These are phyloP conservation scores for Auricularia auricula-judae DNA, from an alignment of 768 basidiomycete species.

Conservation along the genomic window DNA sequence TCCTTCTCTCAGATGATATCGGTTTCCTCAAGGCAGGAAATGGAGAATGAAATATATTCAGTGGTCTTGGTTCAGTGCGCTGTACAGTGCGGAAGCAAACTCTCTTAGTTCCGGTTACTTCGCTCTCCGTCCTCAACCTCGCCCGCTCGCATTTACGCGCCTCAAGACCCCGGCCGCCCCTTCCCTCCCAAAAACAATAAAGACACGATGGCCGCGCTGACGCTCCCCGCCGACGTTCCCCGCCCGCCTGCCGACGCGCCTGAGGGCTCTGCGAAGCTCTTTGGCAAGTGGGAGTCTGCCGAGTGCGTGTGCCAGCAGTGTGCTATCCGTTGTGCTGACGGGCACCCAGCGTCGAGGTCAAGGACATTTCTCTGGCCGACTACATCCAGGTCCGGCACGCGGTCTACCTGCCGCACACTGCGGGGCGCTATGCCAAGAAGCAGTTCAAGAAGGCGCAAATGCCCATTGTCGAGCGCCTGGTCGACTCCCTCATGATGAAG, in stretches of 20 bases:
- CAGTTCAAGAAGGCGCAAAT: constrained; percentile 99
- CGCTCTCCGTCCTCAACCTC: too few relatives aligned
- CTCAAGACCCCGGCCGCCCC: neutral
- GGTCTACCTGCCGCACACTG: constrained; percentile 96
- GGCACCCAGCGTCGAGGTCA: constrained; percentile 80
- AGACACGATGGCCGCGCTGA: constrained; percentile 13
- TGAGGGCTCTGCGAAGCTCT: constrained; percentile 67
- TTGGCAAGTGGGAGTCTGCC: constrained; percentile 97
- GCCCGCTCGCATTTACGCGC: neutral
- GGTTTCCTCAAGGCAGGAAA: too few relatives aligned
- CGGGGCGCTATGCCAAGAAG: constrained; percentile 98
- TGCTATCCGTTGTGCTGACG: neutral
- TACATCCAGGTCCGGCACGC: constrained; percentile 99
- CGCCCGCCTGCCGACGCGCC: constrained; percentile 56
- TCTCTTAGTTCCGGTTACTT: too few relatives aligned
- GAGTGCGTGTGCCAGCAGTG: constrained; percentile 52
- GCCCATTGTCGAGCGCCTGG: constrained; percentile 99
- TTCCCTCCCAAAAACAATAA: neutral
- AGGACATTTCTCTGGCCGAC: constrained; percentile 97
- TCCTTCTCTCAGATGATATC: too few relatives aligned
- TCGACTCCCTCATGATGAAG: constrained; percentile 99
- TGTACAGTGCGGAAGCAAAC: too few relatives aligned
- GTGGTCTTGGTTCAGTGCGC: too few relatives aligned
- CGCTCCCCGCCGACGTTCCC: constrained; percentile 75
- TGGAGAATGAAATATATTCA: too few relatives aligned